Evolutionary conservation across 495 filamentous ascomycete species (phyloP), one percentile per base, ranked within the genome.

Genomic region (Hyaloscypha hepaticicola): DNA sequence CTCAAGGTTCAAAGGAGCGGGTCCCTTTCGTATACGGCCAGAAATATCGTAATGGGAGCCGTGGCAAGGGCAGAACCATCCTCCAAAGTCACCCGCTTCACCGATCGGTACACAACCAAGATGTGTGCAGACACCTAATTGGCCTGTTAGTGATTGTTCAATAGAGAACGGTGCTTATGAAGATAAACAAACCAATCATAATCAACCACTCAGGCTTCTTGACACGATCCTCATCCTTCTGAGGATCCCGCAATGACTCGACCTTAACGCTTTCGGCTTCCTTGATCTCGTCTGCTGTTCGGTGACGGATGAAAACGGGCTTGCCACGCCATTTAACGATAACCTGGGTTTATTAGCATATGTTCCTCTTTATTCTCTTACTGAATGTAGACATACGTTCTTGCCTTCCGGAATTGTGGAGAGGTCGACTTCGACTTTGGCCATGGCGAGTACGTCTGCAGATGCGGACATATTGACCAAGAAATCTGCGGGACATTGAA

Each of bases 271-370:
- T 78, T 75, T 93, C 87, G 78, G 92, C 92, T 79, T 93, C 90
- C 63, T 88, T 82, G 80, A 96, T 96, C 81, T 96, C 92, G 66
- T 82, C 83, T 70, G 82, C 75, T 68, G 96, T 99, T 69, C 96
- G 92, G 88, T 99, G 96, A 76, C 96, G 94, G 87, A 99, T 93
- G 86, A 99, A 98, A 77, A 99, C 91, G 77, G 96, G 96, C 88
- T 99, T 99, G 75, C 96, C 96, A 81, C 96, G 89, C 96, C 96
- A 99, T 85, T 99, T 99, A 85, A 99, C 94, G 79, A 98, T 96
- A 77, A 98, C 90, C 91, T 96, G 70, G 61, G 51, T 53, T 22
- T 26, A 50, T 65, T 31, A 64, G 53, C 58, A 49, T 9, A 60
- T 63, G 25, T 11, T 33, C 21, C 21, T 5, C 6, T 56, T 14